A percentile compares a stretch with the other conserved stretches of the same genome.
Conservation (phyloP, 306 rosid genomes). For the Medicago ruthenica region DNA sequence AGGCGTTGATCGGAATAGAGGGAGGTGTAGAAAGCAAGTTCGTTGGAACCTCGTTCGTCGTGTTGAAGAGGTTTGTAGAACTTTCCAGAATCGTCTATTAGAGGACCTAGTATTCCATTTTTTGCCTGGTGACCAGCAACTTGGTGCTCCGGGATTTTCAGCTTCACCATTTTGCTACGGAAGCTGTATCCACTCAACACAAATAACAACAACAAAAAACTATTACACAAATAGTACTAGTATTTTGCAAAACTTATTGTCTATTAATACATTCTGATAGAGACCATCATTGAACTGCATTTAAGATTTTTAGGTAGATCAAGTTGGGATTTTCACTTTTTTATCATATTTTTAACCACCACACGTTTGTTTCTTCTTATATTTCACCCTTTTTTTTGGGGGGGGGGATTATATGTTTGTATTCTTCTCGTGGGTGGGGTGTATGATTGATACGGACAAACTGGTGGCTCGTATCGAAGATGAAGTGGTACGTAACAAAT, state of each 20-base stretch:
- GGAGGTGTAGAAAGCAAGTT: conserved; percentile 57
- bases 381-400: no score
- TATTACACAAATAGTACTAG: background rate
- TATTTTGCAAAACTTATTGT: background rate
- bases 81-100: conserved; percentile 69
- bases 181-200: background rate
- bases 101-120: conserved; percentile 74
- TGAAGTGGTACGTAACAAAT: no score
- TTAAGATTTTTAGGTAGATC: no score
- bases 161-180: conserved; percentile 58
- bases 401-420: no score
- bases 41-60: conserved; percentile 62
- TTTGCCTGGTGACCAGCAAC: conserved; percentile 82
- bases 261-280: background rate
- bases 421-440: no score
- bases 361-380: no score
- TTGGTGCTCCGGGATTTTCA: conserved; percentile 84
- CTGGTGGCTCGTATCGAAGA: no score
- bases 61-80: conserved; percentile 89
- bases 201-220: no score
- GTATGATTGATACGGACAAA: no score
- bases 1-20: conserved; percentile 45
- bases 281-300: no score
- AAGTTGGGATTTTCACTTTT: no score
- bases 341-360: no score